Evolutionary conservation across 2,329 filamentous ascomycete species (phyloP).

Genomic region (Cryphonectria nitschkei): DNA sequence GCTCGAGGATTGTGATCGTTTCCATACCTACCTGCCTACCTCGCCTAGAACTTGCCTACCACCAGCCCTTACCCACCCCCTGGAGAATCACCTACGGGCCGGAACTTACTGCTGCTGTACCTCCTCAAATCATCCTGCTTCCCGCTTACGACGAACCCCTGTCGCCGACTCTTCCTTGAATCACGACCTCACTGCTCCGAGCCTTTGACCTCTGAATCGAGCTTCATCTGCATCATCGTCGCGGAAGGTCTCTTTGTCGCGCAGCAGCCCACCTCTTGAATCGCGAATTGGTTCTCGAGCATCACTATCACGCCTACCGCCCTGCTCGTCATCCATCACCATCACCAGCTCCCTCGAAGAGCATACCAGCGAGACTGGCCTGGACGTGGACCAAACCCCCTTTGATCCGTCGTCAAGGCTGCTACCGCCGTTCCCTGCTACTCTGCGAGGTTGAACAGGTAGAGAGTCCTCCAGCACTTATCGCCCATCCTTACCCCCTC

Average conservation of each 20-base stretch:
- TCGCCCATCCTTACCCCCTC: slow-evolving; percentile 13
- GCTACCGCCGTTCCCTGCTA: slow-evolving; percentile 29
- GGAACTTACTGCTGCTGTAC: slow-evolving; percentile 13
- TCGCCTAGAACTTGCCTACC: slow-evolving; percentile 5
- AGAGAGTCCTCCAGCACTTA: slow-evolving; percentile 29
- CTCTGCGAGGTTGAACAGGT: slow-evolving; percentile 30
- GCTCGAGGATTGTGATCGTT: neutral
- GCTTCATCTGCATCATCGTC: slow-evolving; percentile 25
- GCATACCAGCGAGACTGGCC: slow-evolving; percentile 26
- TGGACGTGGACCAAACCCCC: slow-evolving; percentile 28
- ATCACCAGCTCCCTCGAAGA: slow-evolving; percentile 13
- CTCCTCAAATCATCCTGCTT: slow-evolving; percentile 20
- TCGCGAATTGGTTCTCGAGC: slow-evolving; percentile 23
- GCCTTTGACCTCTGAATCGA: slow-evolving; percentile 25
- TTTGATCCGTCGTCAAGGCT: slow-evolving; percentile 28
- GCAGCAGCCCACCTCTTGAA: slow-evolving; percentile 19
- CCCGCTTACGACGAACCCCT: slow-evolving; percentile 24
- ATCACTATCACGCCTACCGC: slow-evolving; percentile 15
- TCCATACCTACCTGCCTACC: slow-evolving; percentile 2
- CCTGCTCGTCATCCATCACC: slow-evolving; percentile 14
- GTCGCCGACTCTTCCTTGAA: slow-evolving; percentile 27
- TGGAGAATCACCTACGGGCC: slow-evolving; percentile 14
- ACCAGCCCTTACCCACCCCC: slow-evolving; percentile 1
- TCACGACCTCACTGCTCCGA: slow-evolving; percentile 19
- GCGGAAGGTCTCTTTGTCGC: slow-evolving; percentile 20